These are phyloP conservation scores for Phaffia australis DNA, from an alignment of 768 basidiomycete species.

Conservation along the genomic window DNA sequence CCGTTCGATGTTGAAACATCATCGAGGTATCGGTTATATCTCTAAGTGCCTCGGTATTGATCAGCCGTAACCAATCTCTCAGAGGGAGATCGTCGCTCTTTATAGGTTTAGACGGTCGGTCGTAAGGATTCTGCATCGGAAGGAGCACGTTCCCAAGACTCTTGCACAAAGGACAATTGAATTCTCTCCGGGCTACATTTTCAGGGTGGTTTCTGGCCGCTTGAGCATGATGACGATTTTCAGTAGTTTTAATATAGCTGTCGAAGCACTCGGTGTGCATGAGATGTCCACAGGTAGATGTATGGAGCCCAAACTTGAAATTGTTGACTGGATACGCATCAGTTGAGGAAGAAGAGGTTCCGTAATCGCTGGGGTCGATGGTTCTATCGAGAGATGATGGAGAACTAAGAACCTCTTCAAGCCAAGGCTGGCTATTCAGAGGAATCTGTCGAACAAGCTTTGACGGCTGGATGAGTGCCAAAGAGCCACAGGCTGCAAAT, in stretches of 20 bases:
- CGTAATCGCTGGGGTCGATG: constrained; percentile 28
- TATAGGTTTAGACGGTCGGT: constrained; percentile 26
- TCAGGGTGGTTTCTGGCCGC: constrained; percentile 89
- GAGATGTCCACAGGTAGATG: constrained; percentile 86
- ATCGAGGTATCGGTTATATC: constrained; percentile 38
- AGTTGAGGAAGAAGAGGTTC: constrained; percentile 20
- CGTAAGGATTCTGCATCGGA: constrained; percentile 49
- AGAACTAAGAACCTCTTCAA: constrained; percentile 62
- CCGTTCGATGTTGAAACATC: constrained; percentile 37
- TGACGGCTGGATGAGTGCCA: constrained; percentile 81
- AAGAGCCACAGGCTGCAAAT: constrained; percentile 63
- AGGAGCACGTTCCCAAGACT: constrained; percentile 88
- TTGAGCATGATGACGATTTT: constrained; percentile 52
- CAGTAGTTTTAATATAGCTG: constrained; percentile 73
- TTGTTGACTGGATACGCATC: constrained; percentile 41
- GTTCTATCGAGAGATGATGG: constrained; percentile 55
- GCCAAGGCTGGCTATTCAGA: constrained; percentile 42
- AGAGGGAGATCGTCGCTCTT: constrained; percentile 49
- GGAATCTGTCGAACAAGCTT: constrained; percentile 67
- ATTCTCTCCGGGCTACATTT: constrained; percentile 83
- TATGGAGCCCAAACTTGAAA: constrained; percentile 72
- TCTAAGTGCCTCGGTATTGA: constrained; percentile 79
- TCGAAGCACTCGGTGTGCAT: constrained; percentile 96
- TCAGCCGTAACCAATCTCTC: constrained; percentile 78
- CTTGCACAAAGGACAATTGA: constrained; percentile 93